These are phyloP conservation scores for Paragyromitra xinjiangensis DNA, from an alignment of 495 filamentous ascomycete species.

Conservation along the genomic window DNA sequence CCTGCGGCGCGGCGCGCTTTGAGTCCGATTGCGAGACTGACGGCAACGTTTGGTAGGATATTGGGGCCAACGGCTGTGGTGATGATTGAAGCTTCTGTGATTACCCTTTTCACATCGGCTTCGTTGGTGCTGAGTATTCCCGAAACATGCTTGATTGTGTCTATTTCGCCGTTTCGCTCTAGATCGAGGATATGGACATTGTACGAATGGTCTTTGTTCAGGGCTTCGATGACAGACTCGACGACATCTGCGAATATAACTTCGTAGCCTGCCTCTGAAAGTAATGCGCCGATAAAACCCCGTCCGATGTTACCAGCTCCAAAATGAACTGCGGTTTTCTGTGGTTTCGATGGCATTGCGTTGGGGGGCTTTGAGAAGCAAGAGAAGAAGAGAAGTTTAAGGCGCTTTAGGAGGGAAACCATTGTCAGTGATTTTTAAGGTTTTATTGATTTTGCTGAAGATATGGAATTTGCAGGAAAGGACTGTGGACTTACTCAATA, in stretches of 20 bases:
- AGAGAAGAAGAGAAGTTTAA: conserved; percentile 27
- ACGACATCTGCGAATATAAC: conserved; percentile 96
- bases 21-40: conserved; percentile 90
- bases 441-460: neutral
- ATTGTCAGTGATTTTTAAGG: conserved; percentile 26
- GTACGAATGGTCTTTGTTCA: conserved; percentile 80
- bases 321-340: conserved; percentile 71
- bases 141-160: conserved; percentile 91
- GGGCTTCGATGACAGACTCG: conserved; percentile 75
- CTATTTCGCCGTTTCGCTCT: conserved; percentile 80
- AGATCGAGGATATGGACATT: conserved; percentile 90
- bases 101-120: conserved; percentile 80
- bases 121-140: conserved; percentile 91
- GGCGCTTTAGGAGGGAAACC: conserved; percentile 16
- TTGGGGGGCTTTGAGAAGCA: conserved; percentile 12
- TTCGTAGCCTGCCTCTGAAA: conserved; percentile 86
- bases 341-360: conserved; percentile 70
- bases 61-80: conserved; percentile 97
- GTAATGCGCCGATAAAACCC: conserved; percentile 75
- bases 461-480: neutral
- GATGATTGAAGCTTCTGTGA: conserved; percentile 84
- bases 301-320: conserved; percentile 81
- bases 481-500: conserved; percentile 33
- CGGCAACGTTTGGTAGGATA: conserved; percentile 94
- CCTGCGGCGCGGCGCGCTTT: conserved; percentile 71